Evolutionary conservation across 192 early-diverging fungal species (phyloP).

Genomic region (Phycomyces blakesleeanus): DNA sequence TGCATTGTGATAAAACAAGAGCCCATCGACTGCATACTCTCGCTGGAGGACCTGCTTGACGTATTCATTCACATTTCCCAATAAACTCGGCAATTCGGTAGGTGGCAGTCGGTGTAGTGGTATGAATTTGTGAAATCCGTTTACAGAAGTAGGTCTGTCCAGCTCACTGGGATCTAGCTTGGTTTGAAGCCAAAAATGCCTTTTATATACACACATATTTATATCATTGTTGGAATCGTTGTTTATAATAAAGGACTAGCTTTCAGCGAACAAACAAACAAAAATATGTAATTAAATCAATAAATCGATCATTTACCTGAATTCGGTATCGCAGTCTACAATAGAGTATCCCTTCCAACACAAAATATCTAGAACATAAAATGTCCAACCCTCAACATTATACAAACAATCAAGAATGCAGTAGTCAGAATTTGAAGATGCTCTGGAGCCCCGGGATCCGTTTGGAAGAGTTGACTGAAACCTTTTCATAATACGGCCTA

Average conservation of each 20-base stretch:
- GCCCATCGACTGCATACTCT: slow-evolving; percentile 40
- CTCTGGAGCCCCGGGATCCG: slow-evolving; percentile 34
- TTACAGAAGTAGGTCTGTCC: slow-evolving; percentile 31
- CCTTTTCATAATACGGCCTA: slow-evolving; percentile 33
- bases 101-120: slow-evolving; percentile 16
- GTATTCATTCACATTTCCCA: slow-evolving; percentile 2
- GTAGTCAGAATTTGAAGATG: slow-evolving; percentile 39
- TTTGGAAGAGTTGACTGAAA: slow-evolving; percentile 54
- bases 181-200: slow-evolving; percentile 46
- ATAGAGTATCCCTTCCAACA: slow-evolving; percentile 61
- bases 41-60: not conserved
- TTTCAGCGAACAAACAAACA: too few relatives aligned
- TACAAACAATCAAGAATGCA: slow-evolving; percentile 60
- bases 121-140: slow-evolving; percentile 26
- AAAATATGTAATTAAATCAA: too few relatives aligned
- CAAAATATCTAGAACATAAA: slow-evolving; percentile 57
- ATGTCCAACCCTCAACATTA: slow-evolving; percentile 44
- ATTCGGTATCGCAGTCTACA: slow-evolving; percentile 60
- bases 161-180: slow-evolving; percentile 44
- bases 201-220: slow-evolving; percentile 2
- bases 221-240: not conserved
- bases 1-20: slow-evolving; percentile 51
- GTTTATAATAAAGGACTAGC: too few relatives aligned
- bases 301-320: slow-evolving; percentile 43
- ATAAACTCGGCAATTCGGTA: slow-evolving; percentile 1